A percentile compares a stretch with the other conserved stretches of the same genome.
These are phyloP conservation scores for Penicillium concentricum DNA, from an alignment of 2,329 filamentous ascomycete genomes.

Conservation along the genomic window DNA sequence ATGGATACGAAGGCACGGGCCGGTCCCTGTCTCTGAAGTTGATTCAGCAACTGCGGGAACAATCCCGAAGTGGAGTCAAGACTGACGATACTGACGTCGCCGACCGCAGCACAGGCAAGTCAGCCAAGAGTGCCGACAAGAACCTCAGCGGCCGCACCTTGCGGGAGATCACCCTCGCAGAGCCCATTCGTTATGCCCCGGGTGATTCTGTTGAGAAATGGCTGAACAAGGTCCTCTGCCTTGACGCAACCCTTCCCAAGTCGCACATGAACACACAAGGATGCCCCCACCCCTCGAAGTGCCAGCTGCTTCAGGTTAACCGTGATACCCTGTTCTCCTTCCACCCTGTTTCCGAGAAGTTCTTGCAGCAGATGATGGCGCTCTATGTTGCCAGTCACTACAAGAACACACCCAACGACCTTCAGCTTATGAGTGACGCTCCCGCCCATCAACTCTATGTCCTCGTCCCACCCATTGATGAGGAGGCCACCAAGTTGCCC, in stretches of 20 bases:
- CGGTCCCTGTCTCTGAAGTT: constrained; percentile 92
- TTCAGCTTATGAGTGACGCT: constrained; percentile 98
- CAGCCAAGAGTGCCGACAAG: constrained; percentile 62
- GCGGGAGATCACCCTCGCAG: constrained; percentile 86
- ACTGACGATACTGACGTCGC: constrained; percentile 64
- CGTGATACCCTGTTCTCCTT: constrained; percentile 97
- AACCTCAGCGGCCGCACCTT: constrained; percentile 70
- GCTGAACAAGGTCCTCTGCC: constrained; percentile 89
- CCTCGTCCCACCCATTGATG: constrained; percentile 79
- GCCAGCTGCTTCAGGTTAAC: constrained; percentile 90
- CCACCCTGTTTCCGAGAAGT: constrained; percentile 94
- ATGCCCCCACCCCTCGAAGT: constrained; percentile 86
- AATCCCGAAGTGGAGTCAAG: constrained; percentile 68
- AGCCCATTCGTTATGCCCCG: constrained; percentile 91
- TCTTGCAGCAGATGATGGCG: constrained; percentile 96
- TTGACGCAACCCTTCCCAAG: constrained; percentile 85
- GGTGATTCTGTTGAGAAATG: constrained; percentile 93
- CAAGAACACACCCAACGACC: constrained; percentile 95
- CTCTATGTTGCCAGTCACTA: constrained; percentile 97
- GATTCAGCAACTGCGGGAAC: constrained; percentile 93
- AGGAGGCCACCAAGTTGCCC: constrained; percentile 74
- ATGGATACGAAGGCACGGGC: constrained; percentile 96
- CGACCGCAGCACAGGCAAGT: constrained; percentile 75
- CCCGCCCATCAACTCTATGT: constrained; percentile 96
- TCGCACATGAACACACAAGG: constrained; percentile 71